phyloP scores from a whole-genome alignment of 2,329 filamentous ascomycete genomes.

The Tolypocladium endophyticum region DNA sequence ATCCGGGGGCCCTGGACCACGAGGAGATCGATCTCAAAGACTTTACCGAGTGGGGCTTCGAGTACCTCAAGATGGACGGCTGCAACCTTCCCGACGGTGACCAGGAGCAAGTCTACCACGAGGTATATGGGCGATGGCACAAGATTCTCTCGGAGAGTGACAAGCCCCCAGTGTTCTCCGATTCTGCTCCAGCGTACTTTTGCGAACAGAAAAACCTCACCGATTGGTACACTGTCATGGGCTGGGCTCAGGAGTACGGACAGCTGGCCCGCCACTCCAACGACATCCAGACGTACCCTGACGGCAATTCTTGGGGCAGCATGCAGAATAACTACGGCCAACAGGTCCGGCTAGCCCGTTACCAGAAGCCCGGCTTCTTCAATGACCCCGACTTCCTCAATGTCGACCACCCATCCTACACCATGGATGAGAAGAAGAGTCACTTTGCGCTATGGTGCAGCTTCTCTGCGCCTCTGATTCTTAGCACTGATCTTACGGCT shows the following conservation, averaged over 20 bases:
- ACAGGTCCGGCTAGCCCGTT: slow-evolving; percentile 28
- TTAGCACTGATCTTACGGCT: slow-evolving; percentile 27
- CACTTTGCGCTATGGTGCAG: slow-evolving; percentile 25
- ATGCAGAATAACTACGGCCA: slow-evolving; percentile 37
- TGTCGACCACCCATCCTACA: slow-evolving; percentile 21
- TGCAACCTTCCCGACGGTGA: slow-evolving; percentile 22
- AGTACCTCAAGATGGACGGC: slow-evolving; percentile 29
- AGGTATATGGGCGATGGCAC: slow-evolving; percentile 32
- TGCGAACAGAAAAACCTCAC: slow-evolving; percentile 21
- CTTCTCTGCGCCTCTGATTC: slow-evolving; percentile 23
- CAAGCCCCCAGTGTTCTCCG: slow-evolving; percentile 29
- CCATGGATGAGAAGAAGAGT: slow-evolving; percentile 21
- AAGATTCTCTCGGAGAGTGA: slow-evolving; percentile 22
- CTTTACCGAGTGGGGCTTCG: slow-evolving; percentile 25
- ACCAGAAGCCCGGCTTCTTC: slow-evolving; percentile 24
- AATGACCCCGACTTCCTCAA: slow-evolving; percentile 28
- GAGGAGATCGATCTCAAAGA: slow-evolving; percentile 30
- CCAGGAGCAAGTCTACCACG: slow-evolving; percentile 10
- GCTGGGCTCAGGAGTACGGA: slow-evolving; percentile 27
- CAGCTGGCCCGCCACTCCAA: slow-evolving; percentile 33
- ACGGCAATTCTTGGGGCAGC: slow-evolving; percentile 33
- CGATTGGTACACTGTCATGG: slow-evolving; percentile 34
- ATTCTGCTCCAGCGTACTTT: slow-evolving; percentile 36
- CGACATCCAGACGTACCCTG: slow-evolving; percentile 29
- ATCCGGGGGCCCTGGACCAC: slow-evolving; percentile 27